Base-by-base conservation (phyloP, 345 rosid genomes). In the Eucalyptus erythrocorys region DNA sequence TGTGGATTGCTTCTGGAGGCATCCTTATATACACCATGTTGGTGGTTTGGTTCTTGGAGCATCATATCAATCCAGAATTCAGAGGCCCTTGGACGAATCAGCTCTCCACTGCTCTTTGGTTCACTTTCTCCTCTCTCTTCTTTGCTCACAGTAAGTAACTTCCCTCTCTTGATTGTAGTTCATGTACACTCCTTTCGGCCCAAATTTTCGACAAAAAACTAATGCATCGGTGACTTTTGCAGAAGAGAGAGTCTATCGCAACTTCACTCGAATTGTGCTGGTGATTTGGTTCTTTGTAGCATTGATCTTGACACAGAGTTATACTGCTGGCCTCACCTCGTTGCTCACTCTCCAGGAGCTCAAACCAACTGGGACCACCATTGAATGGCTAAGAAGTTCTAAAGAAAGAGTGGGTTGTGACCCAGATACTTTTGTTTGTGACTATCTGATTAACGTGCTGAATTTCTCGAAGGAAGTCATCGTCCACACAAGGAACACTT, bases 271-370 rank as follows among this genome's bases (percentile, higher is more conserved):
- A 42, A 85, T 93, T 14, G 97, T 95, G 87, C 79, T 94, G 17
- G 88, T 90, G 53, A 93, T 91, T 7, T 94, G 97, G 97, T 93
- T 94, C 27, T 94, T 93, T 86, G 93, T 94, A n/a, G 97, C 91
- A 84, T 50, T 94, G 79, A 91, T 94, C 89, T 90, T 94, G 57
- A 94, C 82, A 59, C 92, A 94, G 66, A 95, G 96, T 92, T 95
- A 94, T 92, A 94, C 96, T 7, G 96, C 97, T n/a, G 90, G 92
- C 86, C 89, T 95, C 48, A 90, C 93, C 43, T 94, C 96, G 49
- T 89, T 94, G 93, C 94, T 95, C 22, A 95, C 97, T 1, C 89
- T 94, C 21, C 91, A 89, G 81, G 32, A 89, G 16, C 86, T 94
- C 82, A 88, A 86, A 89, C 92, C 94, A 7, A 90, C 89, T 49